Conservation (phyloP, 2,329 filamentous ascomycete species). For the Sphaerulina populicola region DNA sequence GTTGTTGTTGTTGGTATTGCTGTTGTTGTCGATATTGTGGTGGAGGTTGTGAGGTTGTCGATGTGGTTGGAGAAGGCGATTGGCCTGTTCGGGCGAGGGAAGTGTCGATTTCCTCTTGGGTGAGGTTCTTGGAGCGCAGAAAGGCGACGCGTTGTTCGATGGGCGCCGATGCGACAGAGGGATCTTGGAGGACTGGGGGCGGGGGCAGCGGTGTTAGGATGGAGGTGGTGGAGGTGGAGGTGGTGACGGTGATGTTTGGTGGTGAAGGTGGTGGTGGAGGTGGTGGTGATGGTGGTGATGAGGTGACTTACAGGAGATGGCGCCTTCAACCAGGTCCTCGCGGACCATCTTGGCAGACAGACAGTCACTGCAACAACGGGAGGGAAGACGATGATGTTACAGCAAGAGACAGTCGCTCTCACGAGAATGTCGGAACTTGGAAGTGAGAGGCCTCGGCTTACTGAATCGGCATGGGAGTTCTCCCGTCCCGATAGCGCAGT, state of each 20-base stretch:
- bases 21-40: slow-evolving; percentile 28
- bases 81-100: slow-evolving; percentile 69
- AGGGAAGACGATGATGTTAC: background rate
- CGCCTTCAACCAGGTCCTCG: slow-evolving; percentile 83
- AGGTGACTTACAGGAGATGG: slow-evolving; percentile 39
- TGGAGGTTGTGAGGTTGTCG: slow-evolving; percentile 43
- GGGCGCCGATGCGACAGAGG: slow-evolving; percentile 80
- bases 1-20: slow-evolving; percentile 22
- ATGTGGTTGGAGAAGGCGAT: slow-evolving; percentile 39
- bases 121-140: slow-evolving; percentile 91
- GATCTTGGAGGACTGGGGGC: slow-evolving; percentile 75
- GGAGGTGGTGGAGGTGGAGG: background rate
- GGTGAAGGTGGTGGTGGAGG: too few relatives aligned
- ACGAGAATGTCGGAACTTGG: background rate
- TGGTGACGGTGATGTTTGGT: too few relatives aligned
- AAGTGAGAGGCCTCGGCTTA: slow-evolving; percentile 12
- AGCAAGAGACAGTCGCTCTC: background rate
- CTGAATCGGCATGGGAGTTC: background rate
- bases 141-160: slow-evolving; percentile 89
- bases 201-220: background rate
- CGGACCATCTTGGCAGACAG: slow-evolving; percentile 64
- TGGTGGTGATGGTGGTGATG: background rate
- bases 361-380: background rate
- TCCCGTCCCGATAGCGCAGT: background rate
- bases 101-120: slow-evolving; percentile 84